These are phyloP conservation scores for Antitrichia curtipendula DNA, from an alignment of 225 moss, liverwort and hornwort genomes.

Conservation along the genomic window DNA sequence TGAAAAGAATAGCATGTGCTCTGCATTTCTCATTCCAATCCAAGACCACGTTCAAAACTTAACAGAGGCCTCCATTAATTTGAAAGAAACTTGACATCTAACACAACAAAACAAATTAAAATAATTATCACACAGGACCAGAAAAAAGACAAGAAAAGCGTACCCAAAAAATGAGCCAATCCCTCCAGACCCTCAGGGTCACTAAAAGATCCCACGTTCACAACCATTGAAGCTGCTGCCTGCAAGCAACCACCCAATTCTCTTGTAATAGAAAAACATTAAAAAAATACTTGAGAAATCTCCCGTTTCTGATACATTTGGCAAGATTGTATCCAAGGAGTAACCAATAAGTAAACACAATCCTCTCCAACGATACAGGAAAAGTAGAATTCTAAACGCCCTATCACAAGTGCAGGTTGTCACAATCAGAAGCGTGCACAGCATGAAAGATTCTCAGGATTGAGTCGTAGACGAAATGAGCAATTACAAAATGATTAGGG, in stretches of 20 bases:
- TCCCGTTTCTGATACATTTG: neutral
- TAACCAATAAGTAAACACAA: neutral
- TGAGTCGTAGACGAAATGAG: neutral
- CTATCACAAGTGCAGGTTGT: neutral
- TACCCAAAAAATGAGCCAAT: slow-evolving; percentile 92
- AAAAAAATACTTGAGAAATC: neutral
- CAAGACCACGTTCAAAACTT: neutral
- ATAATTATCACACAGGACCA: neutral
- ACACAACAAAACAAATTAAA: neutral
- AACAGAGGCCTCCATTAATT: neutral
- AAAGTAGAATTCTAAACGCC: neutral
- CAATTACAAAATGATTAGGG: neutral
- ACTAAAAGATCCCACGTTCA: slow-evolving; percentile 87
- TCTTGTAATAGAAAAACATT: neutral
- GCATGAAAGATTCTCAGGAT: neutral
- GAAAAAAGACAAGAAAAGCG: neutral
- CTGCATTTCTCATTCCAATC: slow-evolving; percentile 27
- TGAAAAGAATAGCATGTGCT: slow-evolving; percentile 98
- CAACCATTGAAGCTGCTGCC: slow-evolving; percentile 94
- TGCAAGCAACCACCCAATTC: slow-evolving; percentile 7
- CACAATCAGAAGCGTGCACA: neutral
- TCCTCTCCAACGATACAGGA: neutral
- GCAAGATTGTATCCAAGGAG: neutral
- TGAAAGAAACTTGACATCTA: neutral
- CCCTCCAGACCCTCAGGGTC: slow-evolving; percentile 86